These are phyloP conservation scores for Dictyostelium gargantuum DNA, from an alignment of 208 protist genomes.

Conservation along the genomic window DNA sequence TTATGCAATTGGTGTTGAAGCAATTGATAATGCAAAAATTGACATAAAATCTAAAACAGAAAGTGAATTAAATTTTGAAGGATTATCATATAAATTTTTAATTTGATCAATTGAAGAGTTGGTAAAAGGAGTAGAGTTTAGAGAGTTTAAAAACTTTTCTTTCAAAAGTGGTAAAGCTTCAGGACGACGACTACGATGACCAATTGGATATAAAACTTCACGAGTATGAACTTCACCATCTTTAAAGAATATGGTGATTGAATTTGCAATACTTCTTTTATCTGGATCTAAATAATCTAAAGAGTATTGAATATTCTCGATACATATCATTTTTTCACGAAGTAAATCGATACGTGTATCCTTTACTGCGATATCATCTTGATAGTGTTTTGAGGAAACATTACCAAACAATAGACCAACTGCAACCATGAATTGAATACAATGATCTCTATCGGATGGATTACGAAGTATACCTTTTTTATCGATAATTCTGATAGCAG, in stretches of 20 bases:
- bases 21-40: background rate
- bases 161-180: slow-evolving; percentile 58
- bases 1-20: background rate
- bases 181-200: slow-evolving; percentile 45
- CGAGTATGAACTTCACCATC: background rate
- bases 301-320: slow-evolving; percentile 33
- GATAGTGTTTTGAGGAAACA: slow-evolving; percentile 2
- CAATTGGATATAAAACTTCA: slow-evolving; percentile 63
- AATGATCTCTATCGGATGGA: slow-evolving; percentile 65
- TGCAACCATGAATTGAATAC: slow-evolving; percentile 64
- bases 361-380: slow-evolving; percentile 10
- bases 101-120: background rate
- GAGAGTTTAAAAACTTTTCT: slow-evolving; percentile 30
- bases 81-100: background rate
- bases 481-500: slow-evolving; percentile 71
- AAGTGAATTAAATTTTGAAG: background rate
- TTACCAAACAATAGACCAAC: slow-evolving; percentile 55
- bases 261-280: slow-evolving; percentile 62
- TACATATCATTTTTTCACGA: slow-evolving; percentile 46
- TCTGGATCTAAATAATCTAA: slow-evolving; percentile 54
- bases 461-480: slow-evolving; percentile 59
- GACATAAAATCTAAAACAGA: slow-evolving; percentile 33
- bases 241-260: slow-evolving; percentile 40
- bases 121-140: background rate
- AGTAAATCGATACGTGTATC: slow-evolving; percentile 62